These are phyloP conservation scores for Podospora pseudocomata DNA, from an alignment of 495 filamentous ascomycete genomes.

Conservation along the genomic window DNA sequence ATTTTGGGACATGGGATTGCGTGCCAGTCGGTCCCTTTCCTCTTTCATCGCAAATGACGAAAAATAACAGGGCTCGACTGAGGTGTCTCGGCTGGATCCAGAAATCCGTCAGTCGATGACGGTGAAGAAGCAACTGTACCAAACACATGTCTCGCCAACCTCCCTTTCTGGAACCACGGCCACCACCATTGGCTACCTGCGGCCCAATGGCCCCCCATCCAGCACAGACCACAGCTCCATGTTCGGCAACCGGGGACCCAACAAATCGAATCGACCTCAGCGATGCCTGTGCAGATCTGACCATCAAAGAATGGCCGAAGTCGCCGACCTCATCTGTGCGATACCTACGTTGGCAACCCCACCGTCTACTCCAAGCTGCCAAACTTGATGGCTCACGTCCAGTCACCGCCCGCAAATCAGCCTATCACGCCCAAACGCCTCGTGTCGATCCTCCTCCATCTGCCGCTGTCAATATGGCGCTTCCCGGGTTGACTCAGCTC, in stretches of 20 bases:
- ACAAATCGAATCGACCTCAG: neutral
- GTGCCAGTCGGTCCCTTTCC: neutral
- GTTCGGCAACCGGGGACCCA: neutral
- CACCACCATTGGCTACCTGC: neutral
- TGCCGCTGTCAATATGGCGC: neutral
- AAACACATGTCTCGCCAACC: neutral
- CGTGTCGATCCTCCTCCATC: neutral
- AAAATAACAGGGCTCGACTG: neutral
- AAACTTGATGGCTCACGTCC: no score
- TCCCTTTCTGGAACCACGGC: neutral
- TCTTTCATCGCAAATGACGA: neutral
- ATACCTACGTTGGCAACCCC: neutral
- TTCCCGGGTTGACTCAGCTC: neutral
- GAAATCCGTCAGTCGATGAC: neutral
- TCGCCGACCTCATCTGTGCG: neutral
- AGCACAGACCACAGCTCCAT: neutral
- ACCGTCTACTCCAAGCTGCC: neutral
- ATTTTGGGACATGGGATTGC: neutral
- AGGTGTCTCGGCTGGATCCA: neutral
- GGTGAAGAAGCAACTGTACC: neutral
- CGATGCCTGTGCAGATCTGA: neutral
- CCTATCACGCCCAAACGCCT: neutral
- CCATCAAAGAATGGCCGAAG: neutral
- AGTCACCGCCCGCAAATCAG: neutral
- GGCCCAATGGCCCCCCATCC: neutral